Conservation (phyloP, 495 filamentous ascomycete genomes). For the Lophiotrema nucula region DNA sequence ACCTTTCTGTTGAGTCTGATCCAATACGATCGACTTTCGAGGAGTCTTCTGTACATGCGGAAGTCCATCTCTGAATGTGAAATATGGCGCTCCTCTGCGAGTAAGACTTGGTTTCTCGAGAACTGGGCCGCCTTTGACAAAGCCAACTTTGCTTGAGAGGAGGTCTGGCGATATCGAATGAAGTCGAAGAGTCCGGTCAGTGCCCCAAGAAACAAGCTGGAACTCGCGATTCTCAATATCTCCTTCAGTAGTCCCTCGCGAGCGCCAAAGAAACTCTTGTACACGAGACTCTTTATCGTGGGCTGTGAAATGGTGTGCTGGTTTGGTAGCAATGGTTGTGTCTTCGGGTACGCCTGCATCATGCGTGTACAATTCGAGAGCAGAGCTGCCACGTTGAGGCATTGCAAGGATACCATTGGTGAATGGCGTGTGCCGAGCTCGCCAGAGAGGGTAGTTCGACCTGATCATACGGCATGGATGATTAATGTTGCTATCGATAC, state of each 20-base stretch:
- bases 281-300: conserved; percentile 70
- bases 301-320: conserved; percentile 72
- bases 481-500: conserved; percentile 45
- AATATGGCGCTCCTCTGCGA: conserved; percentile 79
- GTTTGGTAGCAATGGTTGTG: conserved; percentile 42
- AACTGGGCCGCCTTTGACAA: conserved; percentile 64
- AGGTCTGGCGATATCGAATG: conserved; percentile 68
- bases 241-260: conserved; percentile 67
- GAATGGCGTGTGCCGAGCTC: conserved; percentile 92
- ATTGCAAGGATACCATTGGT: conserved; percentile 84
- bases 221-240: conserved; percentile 86
- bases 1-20: background rate
- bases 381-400: conserved; percentile 82
- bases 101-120: conserved; percentile 70
- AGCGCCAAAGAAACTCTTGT: conserved; percentile 92
- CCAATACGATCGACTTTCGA: background rate
- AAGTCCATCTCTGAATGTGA: conserved; percentile 57
- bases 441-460: conserved; percentile 86
- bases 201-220: conserved; percentile 90
- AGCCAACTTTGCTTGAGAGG: conserved; percentile 66
- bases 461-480: conserved; percentile 69
- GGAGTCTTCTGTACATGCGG: background rate
- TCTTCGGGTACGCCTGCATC: conserved; percentile 17
- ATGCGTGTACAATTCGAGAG: conserved; percentile 82
- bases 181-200: conserved; percentile 76